phyloP scores from a whole-genome alignment of 768 basidiomycete genomes.

The Clitopilus passeckerianus region DNA sequence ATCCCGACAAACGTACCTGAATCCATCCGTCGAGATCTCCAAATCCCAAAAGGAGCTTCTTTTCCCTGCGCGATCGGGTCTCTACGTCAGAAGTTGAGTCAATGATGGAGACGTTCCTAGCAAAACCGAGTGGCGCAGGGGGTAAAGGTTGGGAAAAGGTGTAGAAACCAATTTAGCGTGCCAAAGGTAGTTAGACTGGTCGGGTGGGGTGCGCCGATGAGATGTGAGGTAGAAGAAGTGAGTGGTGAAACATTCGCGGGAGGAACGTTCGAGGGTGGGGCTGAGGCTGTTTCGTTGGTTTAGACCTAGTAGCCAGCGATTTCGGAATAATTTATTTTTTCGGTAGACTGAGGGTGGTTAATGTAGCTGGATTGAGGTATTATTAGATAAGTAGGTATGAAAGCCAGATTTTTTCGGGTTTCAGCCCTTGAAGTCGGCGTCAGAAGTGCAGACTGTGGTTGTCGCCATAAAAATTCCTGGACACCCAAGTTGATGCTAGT shows the following conservation, averaged over 20 bases:
- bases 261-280: background rate
- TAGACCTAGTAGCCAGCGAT: background rate
- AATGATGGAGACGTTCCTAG: background rate
- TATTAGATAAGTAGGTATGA: no score
- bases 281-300: background rate
- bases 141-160: background rate
- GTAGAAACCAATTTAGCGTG: background rate
- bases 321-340: no score
- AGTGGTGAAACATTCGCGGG: background rate
- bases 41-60: background rate
- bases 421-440: no score
- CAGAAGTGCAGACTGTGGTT: no score
- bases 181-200: background rate
- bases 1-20: background rate
- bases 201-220: background rate
- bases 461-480: no score
- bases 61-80: background rate
- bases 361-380: no score
- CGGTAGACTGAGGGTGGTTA: no score
- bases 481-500: no score
- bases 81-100: background rate
- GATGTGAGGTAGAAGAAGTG: background rate
- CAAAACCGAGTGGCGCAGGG: background rate
- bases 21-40: background rate
- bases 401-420: no score